Percentiles rank a stretch among this genome's conserved stretches.
These are phyloP conservation scores for Hyaloperonospora brassicae DNA, from an alignment of 352 stramenopile species.

Conservation along the genomic window DNA sequence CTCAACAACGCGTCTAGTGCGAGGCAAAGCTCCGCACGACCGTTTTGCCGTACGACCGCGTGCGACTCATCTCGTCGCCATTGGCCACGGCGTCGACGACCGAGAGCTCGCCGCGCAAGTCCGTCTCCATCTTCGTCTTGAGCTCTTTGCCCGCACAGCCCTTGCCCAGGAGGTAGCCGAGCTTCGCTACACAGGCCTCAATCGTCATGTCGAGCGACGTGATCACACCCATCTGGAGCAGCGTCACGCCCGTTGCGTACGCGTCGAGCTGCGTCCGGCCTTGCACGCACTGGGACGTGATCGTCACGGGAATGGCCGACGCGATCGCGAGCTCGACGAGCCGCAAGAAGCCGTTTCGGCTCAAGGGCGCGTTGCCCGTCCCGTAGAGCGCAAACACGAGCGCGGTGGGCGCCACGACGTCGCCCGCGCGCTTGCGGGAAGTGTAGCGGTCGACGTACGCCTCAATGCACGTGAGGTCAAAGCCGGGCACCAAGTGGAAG, in stretches of 20 bases:
- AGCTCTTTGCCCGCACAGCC: slow-evolving; percentile 52
- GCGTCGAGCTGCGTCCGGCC: slow-evolving; percentile 89
- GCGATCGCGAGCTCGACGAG: slow-evolving; percentile 76
- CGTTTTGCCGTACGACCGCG: slow-evolving; percentile 60
- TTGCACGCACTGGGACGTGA: slow-evolving; percentile 91
- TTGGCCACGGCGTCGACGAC: slow-evolving; percentile 58
- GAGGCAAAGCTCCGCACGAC: slow-evolving; percentile 69
- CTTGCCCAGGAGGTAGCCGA: slow-evolving; percentile 92
- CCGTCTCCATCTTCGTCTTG: slow-evolving; percentile 79
- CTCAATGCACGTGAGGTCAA: slow-evolving; percentile 82
- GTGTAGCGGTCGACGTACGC: slow-evolving; percentile 68
- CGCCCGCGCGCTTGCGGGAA: slow-evolving; percentile 22
- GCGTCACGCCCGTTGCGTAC: slow-evolving; percentile 88
- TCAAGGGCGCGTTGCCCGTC: slow-evolving; percentile 90
- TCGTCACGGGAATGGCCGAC: slow-evolving; percentile 85
- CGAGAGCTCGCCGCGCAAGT: slow-evolving; percentile 74
- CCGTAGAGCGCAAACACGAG: slow-evolving; percentile 94
- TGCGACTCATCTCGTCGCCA: slow-evolving; percentile 56
- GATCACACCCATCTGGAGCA: slow-evolving; percentile 90
- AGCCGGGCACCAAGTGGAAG: slow-evolving; percentile 85
- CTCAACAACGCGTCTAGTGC: slow-evolving; percentile 28
- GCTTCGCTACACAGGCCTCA: slow-evolving; percentile 90
- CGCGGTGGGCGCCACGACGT: slow-evolving; percentile 28
- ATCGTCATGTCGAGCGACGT: slow-evolving; percentile 94
- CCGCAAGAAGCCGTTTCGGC: slow-evolving; percentile 84